Conservation (phyloP, 2,329 filamentous ascomycete species). For the Elsinoe ampelina region DNA sequence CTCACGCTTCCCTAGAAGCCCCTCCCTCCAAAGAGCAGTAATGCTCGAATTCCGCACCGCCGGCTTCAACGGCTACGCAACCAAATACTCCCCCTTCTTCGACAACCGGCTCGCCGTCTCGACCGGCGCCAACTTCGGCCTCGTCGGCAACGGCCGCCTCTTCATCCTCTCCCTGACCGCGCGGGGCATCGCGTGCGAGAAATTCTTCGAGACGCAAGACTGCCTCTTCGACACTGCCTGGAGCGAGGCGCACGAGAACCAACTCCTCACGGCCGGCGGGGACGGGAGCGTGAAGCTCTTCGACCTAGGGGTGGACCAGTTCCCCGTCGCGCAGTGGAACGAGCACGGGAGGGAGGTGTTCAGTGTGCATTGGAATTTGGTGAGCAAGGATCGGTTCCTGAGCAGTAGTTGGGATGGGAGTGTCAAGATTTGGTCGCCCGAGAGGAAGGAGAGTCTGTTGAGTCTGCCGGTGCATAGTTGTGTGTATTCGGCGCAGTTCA, state of each 20-base stretch:
- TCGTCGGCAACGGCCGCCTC: slow-evolving; percentile 88
- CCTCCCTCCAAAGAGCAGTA: slow-evolving; percentile 19
- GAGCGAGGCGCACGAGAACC: slow-evolving; percentile 95
- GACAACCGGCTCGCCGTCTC: slow-evolving; percentile 88
- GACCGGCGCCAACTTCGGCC: slow-evolving; percentile 86
- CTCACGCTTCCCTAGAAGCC: too few relatives aligned
- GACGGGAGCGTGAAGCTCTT: slow-evolving; percentile 94
- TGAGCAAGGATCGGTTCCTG: slow-evolving; percentile 81
- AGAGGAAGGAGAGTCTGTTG: slow-evolving; percentile 53
- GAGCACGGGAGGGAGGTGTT: slow-evolving; percentile 93
- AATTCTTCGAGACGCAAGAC: slow-evolving; percentile 93
- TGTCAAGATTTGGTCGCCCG: slow-evolving; percentile 90
- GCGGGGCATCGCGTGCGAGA: slow-evolving; percentile 73
- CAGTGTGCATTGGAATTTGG: slow-evolving; percentile 82
- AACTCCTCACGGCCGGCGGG: slow-evolving; percentile 78
- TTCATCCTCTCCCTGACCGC: slow-evolving; percentile 77
- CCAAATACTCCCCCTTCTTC: slow-evolving; percentile 98
- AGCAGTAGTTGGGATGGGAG: slow-evolving; percentile 95
- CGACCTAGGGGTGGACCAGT: slow-evolving; percentile 70
- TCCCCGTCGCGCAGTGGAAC: slow-evolving; percentile 83
- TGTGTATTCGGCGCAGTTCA: slow-evolving; percentile 88
- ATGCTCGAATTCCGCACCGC: slow-evolving; percentile 94
- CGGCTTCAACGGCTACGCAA: slow-evolving; percentile 90
- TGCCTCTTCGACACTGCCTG: slow-evolving; percentile 90
- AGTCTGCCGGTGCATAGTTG: slow-evolving; percentile 88